Conservation (phyloP, 164 flowering plant genomes). For the Vitis rotundifolia region DNA sequence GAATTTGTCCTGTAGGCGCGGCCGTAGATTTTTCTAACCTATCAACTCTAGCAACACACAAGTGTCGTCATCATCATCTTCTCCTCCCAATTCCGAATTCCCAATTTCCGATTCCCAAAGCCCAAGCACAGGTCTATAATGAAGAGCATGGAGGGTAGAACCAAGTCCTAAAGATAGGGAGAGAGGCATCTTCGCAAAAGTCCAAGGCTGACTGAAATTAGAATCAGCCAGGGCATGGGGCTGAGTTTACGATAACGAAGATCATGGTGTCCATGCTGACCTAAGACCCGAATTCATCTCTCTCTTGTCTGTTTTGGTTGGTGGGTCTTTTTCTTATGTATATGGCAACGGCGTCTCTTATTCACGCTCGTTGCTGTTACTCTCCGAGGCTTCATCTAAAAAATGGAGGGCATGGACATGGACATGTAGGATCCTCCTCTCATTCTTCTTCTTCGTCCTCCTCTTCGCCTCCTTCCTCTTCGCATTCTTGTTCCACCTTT, state of each 20-base stretch:
- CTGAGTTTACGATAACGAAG: background rate
- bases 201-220: too few relatives aligned
- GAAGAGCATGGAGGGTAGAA: too few relatives aligned
- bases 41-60: too few relatives aligned
- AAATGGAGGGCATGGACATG: slow-evolving; percentile 9
- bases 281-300: background rate
- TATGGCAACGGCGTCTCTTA: slow-evolving; percentile 32
- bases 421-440: slow-evolving; percentile 13
- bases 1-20: too few relatives aligned
- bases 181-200: too few relatives aligned
- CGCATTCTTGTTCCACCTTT: slow-evolving; percentile 16
- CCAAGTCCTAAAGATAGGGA: too few relatives aligned
- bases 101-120: too few relatives aligned
- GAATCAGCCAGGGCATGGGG: background rate
- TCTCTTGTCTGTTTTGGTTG: background rate
- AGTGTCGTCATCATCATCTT: too few relatives aligned
- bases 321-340: background rate
- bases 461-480: slow-evolving; percentile 18
- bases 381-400: slow-evolving; percentile 17
- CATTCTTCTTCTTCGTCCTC: slow-evolving; percentile 6
- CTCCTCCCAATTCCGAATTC: too few relatives aligned
- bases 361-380: slow-evolving; percentile 26
- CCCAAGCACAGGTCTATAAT: too few relatives aligned
- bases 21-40: too few relatives aligned
- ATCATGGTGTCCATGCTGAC: background rate